Evolutionary conservation across 352 stramenopile genomes (phyloP).

Genomic region (Phytophthora tentaculata): DNA sequence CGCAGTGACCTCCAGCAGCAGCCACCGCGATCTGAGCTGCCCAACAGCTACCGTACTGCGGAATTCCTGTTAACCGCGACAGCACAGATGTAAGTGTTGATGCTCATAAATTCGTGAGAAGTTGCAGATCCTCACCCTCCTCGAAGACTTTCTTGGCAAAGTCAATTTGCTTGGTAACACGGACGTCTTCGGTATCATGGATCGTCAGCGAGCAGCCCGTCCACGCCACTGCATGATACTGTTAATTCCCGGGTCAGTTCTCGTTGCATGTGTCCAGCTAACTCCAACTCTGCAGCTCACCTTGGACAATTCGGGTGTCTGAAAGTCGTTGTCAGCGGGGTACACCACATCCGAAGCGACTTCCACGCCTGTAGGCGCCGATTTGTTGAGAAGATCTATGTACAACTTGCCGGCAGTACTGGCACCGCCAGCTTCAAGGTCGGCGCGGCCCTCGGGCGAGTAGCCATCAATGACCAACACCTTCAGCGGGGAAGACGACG

Average conservation of each 20-base stretch:
- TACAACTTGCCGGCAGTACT: slow-evolving; percentile 79
- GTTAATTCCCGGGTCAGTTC: background rate
- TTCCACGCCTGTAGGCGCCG: slow-evolving; percentile 55
- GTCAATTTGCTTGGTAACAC: slow-evolving; percentile 77
- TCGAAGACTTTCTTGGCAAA: slow-evolving; percentile 75
- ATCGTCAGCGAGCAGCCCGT: slow-evolving; percentile 82
- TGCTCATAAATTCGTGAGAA: background rate
- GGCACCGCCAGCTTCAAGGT: slow-evolving; percentile 70
- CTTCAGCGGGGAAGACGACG: slow-evolving; percentile 50
- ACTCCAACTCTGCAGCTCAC: slow-evolving; percentile 22
- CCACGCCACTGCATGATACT: slow-evolving; percentile 83
- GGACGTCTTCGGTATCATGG: slow-evolving; percentile 58
- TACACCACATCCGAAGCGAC: slow-evolving; percentile 66
- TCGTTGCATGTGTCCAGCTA: background rate
- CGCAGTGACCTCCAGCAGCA: slow-evolving; percentile 67
- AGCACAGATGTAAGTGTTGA: too few relatives aligned
- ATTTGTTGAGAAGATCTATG: slow-evolving; percentile 64
- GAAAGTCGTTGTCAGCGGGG: slow-evolving; percentile 71
- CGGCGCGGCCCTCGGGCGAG: slow-evolving; percentile 65
- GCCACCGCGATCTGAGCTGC: slow-evolving; percentile 80
- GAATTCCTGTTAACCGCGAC: slow-evolving; percentile 43
- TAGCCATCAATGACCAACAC: slow-evolving; percentile 85
- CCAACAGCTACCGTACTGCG: slow-evolving; percentile 86
- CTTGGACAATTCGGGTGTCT: slow-evolving; percentile 61
- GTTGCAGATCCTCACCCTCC: slow-evolving; percentile 38